A percentile compares a stretch with the other conserved stretches of the same genome.
phyloP scores from a whole-genome alignment of 2,329 filamentous ascomycete genomes.

The Pseudocercospora macadamiae region DNA sequence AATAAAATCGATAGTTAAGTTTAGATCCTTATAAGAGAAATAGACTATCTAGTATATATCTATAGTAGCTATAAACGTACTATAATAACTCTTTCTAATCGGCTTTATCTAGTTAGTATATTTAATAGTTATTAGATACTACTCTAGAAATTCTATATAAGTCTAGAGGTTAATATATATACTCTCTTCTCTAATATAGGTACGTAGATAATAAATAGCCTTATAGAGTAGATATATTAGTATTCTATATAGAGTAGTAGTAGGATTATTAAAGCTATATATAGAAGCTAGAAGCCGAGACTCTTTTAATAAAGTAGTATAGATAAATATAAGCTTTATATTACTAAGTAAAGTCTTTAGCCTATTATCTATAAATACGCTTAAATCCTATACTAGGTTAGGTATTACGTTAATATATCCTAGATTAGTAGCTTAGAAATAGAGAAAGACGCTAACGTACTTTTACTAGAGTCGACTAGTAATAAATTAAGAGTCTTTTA shows the following conservation, averaged over 20 bases:
- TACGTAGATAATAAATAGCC: not conserved
- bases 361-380: not conserved
- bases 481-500: not conserved
- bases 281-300: not conserved
- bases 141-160: not conserved
- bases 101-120: not conserved
- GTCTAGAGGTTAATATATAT: not conserved
- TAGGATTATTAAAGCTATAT: not conserved
- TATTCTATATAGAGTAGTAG: not conserved
- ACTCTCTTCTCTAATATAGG: not conserved
- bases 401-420: not conserved
- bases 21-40: not conserved
- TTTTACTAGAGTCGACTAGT: not conserved
- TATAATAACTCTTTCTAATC: not conserved
- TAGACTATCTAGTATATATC: not conserved
- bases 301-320: not conserved
- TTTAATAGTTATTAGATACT: not conserved
- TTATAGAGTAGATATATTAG: not conserved
- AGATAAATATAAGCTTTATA: not conserved
- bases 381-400: not conserved
- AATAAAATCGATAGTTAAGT: not conserved
- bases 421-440: not conserved
- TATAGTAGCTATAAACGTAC: not conserved
- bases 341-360: not conserved
- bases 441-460: not conserved